A percentile compares a stretch with the other conserved stretches of the same genome.
Conservation (phyloP, 2,329 filamentous ascomycete species). For the Periconia digitata region DNA sequence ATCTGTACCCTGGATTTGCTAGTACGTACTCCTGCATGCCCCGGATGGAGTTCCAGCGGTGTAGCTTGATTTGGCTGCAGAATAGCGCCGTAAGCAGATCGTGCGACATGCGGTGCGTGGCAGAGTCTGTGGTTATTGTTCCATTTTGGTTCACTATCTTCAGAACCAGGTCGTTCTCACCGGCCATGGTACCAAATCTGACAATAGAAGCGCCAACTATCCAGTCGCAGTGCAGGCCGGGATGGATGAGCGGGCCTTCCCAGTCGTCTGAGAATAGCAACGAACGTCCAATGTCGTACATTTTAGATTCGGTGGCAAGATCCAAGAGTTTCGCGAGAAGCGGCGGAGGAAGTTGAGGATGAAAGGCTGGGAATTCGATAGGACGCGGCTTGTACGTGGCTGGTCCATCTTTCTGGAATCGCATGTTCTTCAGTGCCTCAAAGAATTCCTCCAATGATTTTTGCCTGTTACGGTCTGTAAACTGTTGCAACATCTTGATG, state of each 20-base stretch:
- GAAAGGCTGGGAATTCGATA: slow-evolving; percentile 50
- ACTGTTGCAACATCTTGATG: slow-evolving; percentile 41
- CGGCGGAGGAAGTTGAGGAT: slow-evolving; percentile 48
- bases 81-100: slow-evolving; percentile 44
- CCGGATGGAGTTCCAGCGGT: slow-evolving; percentile 44
- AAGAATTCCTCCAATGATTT: slow-evolving; percentile 48
- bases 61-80: slow-evolving; percentile 46
- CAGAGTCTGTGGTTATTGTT: slow-evolving; percentile 16
- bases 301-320: slow-evolving; percentile 49
- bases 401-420: slow-evolving; percentile 20
- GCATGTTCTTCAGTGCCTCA: slow-evolving; percentile 23
- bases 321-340: slow-evolving; percentile 56
- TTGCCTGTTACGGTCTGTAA: slow-evolving; percentile 49
- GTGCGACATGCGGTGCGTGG: slow-evolving; percentile 32
- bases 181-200: slow-evolving; percentile 55
- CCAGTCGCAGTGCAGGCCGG: slow-evolving; percentile 48
- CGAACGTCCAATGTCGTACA: slow-evolving; percentile 55
- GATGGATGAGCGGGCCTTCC: slow-evolving; percentile 57
- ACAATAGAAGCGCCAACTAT: slow-evolving; percentile 56
- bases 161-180: slow-evolving; percentile 45
- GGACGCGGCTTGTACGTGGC: slow-evolving; percentile 30
- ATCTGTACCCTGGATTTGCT: slow-evolving; percentile 25
- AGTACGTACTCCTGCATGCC: slow-evolving; percentile 40
- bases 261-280: slow-evolving; percentile 55
- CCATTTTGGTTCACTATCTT: slow-evolving; percentile 29